Percentiles rank a stretch among this genome's conserved stretches.
phyloP scores from a whole-genome alignment of 2,329 filamentous ascomycete genomes.

The Colletotrichum agaves region DNA sequence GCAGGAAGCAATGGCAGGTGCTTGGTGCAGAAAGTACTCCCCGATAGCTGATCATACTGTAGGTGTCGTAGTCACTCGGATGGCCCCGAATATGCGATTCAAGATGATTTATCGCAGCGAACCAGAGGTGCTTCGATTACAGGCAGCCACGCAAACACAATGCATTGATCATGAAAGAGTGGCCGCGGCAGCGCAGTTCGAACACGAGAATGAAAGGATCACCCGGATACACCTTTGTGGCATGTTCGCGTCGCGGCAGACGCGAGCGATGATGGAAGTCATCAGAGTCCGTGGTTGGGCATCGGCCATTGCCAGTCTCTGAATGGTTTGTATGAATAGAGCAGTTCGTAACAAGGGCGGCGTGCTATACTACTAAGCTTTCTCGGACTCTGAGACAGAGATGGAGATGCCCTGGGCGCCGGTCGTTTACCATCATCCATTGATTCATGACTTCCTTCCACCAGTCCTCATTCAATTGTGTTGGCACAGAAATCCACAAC shows the following conservation, averaged over 20 bases:
- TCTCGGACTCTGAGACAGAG: not conserved
- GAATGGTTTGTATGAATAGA: constrained; percentile 3
- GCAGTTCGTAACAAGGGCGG: constrained; percentile 16
- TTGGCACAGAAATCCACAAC: not conserved
- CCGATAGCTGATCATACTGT: constrained; percentile 3
- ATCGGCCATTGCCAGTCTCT: constrained; percentile 1
- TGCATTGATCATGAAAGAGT: not conserved
- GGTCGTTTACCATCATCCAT: not conserved
- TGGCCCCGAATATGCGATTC: constrained; percentile 18
- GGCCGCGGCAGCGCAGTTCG: not conserved
- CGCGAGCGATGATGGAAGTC: not conserved
- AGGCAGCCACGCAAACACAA: not conserved
- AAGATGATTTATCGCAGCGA: not conserved
- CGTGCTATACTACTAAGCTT: constrained; percentile 26
- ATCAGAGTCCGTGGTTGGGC: not conserved
- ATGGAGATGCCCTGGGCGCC: not conserved
- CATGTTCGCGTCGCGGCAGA: constrained; percentile 3
- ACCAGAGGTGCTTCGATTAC: not conserved
- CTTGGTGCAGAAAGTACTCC: constrained; percentile 10
- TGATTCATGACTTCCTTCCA: not conserved
- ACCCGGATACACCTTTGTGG: constrained; percentile 21
- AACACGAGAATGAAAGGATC: constrained; percentile 16
- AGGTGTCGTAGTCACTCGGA: not conserved
- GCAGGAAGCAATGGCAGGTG: constrained; percentile 1
- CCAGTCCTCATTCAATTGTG: not conserved